These are phyloP conservation scores for Ramularia endophylla DNA, from an alignment of 2,329 filamentous ascomycete species.

Conservation along the genomic window DNA sequence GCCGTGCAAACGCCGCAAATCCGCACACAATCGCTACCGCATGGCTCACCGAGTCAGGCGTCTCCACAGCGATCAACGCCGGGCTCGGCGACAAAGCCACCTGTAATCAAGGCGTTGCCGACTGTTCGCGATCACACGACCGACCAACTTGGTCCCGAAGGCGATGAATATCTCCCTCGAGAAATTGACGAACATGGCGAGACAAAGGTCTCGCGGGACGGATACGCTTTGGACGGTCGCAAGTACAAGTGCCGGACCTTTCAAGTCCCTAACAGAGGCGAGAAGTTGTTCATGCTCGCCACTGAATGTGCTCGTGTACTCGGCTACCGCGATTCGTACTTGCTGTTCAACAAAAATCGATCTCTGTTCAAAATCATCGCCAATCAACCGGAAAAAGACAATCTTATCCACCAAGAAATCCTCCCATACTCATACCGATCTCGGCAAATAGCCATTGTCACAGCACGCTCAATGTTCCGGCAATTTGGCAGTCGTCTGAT, in stretches of 20 bases:
- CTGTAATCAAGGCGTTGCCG: slow-evolving; percentile 84
- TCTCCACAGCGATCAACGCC: slow-evolving; percentile 73
- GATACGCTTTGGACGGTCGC: slow-evolving; percentile 72
- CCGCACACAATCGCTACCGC: slow-evolving; percentile 45
- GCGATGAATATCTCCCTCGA: slow-evolving; percentile 90
- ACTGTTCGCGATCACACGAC: slow-evolving; percentile 97
- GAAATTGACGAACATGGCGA: slow-evolving; percentile 92
- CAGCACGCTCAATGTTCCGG: slow-evolving; percentile 95
- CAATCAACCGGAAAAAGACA: slow-evolving; percentile 91
- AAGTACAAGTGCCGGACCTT: slow-evolving; percentile 94
- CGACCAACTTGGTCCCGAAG: slow-evolving; percentile 81
- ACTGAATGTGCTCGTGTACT: slow-evolving; percentile 94
- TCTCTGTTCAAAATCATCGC: slow-evolving; percentile 98
- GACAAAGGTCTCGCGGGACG: slow-evolving; percentile 82
- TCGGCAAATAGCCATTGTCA: slow-evolving; percentile 97
- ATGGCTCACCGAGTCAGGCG: slow-evolving; percentile 51
- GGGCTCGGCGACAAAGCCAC: slow-evolving; percentile 55
- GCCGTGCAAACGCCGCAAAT: slow-evolving; percentile 50
- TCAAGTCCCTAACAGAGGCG: slow-evolving; percentile 79
- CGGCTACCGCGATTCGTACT: slow-evolving; percentile 93
- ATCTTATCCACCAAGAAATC: slow-evolving; percentile 90
- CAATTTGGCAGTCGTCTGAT: slow-evolving; percentile 97
- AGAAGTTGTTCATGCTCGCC: slow-evolving; percentile 97
- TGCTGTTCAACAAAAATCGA: slow-evolving; percentile 97
- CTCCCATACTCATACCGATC: slow-evolving; percentile 96